Base-by-base conservation (phyloP, 2,329 filamentous ascomycete genomes). In the Clarireedia sp. region DNA sequence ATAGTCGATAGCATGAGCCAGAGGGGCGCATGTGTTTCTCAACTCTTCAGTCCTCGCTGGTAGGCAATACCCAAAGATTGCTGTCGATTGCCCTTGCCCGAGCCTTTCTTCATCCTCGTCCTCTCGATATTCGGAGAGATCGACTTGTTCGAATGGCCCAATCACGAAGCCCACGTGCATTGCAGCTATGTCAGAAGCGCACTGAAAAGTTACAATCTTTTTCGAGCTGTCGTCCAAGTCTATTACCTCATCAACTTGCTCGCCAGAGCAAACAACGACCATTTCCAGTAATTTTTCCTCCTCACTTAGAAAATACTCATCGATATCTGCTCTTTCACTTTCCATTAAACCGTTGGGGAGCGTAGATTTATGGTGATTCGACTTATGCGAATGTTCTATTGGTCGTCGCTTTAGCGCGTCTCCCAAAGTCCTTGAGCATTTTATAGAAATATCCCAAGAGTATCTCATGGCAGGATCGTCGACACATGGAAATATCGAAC, bases 111-210 rank as follows among this genome's bases (percentile, higher is more conserved):
- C 91, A 62, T 96, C 89, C 63, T 95, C 90, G 59, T 90, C 89
- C 46, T 91, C 89, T 50, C 95, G 85, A 65, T 89, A 96, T 63
- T 92, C 88, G 2, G 89, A 87, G 5, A 99, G 76, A 67, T 96
- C 89, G 52, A 97, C 85, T 63, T 92, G 87, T 70, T 97, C 90
- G 68, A 99, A 99, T 0, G 95, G 94, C 0, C 95, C 94, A 55
- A 97, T 82, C 2, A 90, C 89, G 69, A 99, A 96, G 4, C 91
- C 92, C 60, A 99, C 85, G 68, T 97, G 92, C 59, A 91, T 87
- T 1, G 92, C 86, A 1, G 90, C 85, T 8, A 94, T 82, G 50
- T 87, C 83, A 59, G 85, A 83, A 57, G 81, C 80, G 49, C 88
- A 86, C 54, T 84, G 82, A 67, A 97, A 99, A 0, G 86, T 89